Evolutionary conservation across 768 basidiomycete species (phyloP).

Genomic region (Gloeostereum incarnatum): DNA sequence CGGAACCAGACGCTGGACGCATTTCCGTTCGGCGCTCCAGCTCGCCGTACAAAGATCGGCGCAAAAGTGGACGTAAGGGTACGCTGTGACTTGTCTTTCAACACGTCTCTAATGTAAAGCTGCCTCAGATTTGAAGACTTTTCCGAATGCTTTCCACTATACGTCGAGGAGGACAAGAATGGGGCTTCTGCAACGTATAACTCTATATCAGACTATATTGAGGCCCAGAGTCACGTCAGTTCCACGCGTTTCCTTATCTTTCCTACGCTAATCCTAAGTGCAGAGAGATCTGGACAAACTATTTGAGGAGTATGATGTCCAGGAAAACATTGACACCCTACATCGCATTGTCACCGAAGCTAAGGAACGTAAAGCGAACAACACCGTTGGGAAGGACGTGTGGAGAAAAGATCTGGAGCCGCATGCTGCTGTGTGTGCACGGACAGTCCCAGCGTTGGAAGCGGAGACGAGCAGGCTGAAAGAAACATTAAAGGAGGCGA

Average conservation of each 20-base stretch:
- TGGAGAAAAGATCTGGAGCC: slow-evolving; percentile 65
- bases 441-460: slow-evolving; percentile 51
- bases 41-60: slow-evolving; percentile 46
- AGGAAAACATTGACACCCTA: slow-evolving; percentile 61
- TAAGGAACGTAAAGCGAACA: slow-evolving; percentile 40
- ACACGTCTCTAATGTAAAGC: slow-evolving; percentile 1
- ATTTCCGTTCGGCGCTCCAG: slow-evolving; percentile 47
- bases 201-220: slow-evolving; percentile 63
- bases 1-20: slow-evolving; percentile 51
- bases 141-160: slow-evolving; percentile 57
- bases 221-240: slow-evolving; percentile 46
- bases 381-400: slow-evolving; percentile 38
- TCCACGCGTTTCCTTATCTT: slow-evolving; percentile 9
- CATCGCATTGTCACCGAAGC: slow-evolving; percentile 66
- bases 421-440: slow-evolving; percentile 49
- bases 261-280: not conserved
- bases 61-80: slow-evolving; percentile 50
- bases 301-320: slow-evolving; percentile 59
- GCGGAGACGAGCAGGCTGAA: slow-evolving; percentile 29
- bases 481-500: slow-evolving; percentile 28
- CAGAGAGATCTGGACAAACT: slow-evolving; percentile 61
- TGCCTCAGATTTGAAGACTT: slow-evolving; percentile 43
- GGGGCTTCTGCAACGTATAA: slow-evolving; percentile 52
- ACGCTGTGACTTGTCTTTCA: not conserved
- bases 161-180: slow-evolving; percentile 58